Base-by-base conservation (phyloP, 768 basidiomycete species). In the Tylopilus balloui region DNA sequence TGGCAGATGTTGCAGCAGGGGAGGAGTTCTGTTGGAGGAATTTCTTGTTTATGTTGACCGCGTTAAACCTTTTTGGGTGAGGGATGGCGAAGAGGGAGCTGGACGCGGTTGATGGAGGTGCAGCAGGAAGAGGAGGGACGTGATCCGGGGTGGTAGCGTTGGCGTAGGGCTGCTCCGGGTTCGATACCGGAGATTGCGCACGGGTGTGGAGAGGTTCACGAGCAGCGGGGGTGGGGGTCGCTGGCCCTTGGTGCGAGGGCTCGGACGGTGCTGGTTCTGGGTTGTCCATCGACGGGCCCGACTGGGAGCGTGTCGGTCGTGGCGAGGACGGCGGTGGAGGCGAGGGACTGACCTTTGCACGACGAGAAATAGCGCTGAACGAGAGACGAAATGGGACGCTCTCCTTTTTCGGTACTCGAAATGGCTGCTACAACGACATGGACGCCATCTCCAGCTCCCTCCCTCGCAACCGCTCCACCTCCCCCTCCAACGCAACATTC, bases 21-120 rank as follows among this genome's bases (percentile, higher is more conserved):
- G 81, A 72, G 36, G 82, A 82, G 47, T 86, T 87, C 78, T 94
- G 95, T 73, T 92, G 88, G 36, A 97, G 74, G 69, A 97, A 98
- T 69, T 90, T 92, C 81, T 93, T 95, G 74, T 91, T 95, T 68
- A 97, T 91, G 64, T 92, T 92, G 54, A 92, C 81, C 24, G 91
- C 81, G 64, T 75, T 89, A 69, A 93, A 94, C 62, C 86, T 84
- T 76, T 97, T 98, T 25, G 80, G 78, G 54, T 81, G 84, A 2
- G 78, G 77, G 4, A 67, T 58, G 15, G 61, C 58, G 20, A 69
- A 67, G 14, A 62, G 56, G 11, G 64, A 52, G 47, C 13, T 20
- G 25, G 44, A 11, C 12, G 42, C 20, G 32, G 65, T 44, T 1
- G 45, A 14, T 0, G 50, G 31, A 24, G 45, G 47, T 2, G 52